These are phyloP conservation scores for Scheffersomyces amazonensis DNA, from an alignment of 805 yeast genomes.

Conservation along the genomic window DNA sequence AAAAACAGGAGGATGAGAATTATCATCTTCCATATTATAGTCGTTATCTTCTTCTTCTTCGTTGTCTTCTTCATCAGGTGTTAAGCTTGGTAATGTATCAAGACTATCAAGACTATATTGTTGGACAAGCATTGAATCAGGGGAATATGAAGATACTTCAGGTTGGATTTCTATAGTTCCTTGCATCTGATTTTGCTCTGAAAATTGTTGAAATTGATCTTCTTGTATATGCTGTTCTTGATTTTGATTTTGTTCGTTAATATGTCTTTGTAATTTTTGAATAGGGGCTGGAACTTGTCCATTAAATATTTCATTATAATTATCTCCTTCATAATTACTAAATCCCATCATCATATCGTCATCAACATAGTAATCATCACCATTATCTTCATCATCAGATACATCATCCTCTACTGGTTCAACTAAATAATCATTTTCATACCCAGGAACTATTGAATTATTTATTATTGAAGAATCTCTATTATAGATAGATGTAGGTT, in stretches of 20 bases:
- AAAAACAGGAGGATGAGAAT: not conserved
- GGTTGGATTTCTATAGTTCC: too few species aligned
- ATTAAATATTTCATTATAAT: slow-evolving; percentile 23
- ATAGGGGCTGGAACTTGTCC: not conserved
- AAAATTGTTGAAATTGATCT: not conserved
- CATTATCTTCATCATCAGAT: slow-evolving; percentile 36
- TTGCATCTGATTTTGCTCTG: slow-evolving; percentile 3
- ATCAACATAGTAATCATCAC: slow-evolving; percentile 35
- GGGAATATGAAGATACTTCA: too few species aligned
- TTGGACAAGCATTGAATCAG: too few species aligned
- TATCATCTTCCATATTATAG: slow-evolving; percentile 1
- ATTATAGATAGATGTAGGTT: slow-evolving; percentile 9
- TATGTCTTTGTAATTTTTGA: slow-evolving; percentile 2
- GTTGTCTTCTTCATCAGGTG: slow-evolving; percentile 2
- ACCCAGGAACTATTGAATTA: slow-evolving; percentile 23
- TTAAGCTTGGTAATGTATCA: slow-evolving; percentile 7
- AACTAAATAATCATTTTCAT: slow-evolving; percentile 32
- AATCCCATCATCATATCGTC: slow-evolving; percentile 25
- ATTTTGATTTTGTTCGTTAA: not conserved
- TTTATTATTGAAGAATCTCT: slow-evolving; percentile 8
- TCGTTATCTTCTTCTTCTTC: slow-evolving; percentile 5
- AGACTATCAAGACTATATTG: too few species aligned
- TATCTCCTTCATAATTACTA: slow-evolving; percentile 30
- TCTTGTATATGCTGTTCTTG: not conserved
- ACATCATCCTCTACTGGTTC: slow-evolving; percentile 37